phyloP scores from a whole-genome alignment of 1,139 yeast genomes.

The Kodamaea sp. region DNA sequence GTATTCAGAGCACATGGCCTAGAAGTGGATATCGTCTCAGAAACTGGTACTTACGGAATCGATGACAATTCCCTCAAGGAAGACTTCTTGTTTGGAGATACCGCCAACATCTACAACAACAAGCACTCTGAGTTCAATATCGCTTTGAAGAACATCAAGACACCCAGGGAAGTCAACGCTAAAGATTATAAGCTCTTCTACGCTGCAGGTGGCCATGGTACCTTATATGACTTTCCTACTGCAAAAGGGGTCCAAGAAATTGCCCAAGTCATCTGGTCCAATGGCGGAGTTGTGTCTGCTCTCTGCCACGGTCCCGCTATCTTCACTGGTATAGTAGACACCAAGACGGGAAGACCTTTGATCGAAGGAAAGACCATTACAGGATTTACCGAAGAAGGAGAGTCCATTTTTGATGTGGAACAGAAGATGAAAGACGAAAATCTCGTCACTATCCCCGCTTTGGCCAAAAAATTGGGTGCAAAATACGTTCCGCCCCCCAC shows the following conservation, averaged over 20 bases:
- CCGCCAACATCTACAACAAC: slow-evolving; percentile 14
- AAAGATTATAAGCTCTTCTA: slow-evolving; percentile 21
- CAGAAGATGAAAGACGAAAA: slow-evolving; percentile 12
- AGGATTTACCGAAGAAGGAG: slow-evolving; percentile 24
- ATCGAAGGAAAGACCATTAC: slow-evolving; percentile 20
- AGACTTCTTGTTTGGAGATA: slow-evolving; percentile 18
- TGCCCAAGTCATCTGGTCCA: slow-evolving; percentile 17
- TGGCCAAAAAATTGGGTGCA: slow-evolving; percentile 19
- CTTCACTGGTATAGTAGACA: slow-evolving; percentile 16
- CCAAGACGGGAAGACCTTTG: slow-evolving; percentile 17
- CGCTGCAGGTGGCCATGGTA: slow-evolving; percentile 27
- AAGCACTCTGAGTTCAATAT: slow-evolving; percentile 16
- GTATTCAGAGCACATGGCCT: slow-evolving; percentile 16
- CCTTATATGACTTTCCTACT: slow-evolving; percentile 22
- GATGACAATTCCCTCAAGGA: slow-evolving; percentile 20
- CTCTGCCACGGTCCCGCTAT: slow-evolving; percentile 25
- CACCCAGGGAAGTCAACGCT: slow-evolving; percentile 18
- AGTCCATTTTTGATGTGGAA: slow-evolving; percentile 13
- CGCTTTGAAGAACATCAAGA: slow-evolving; percentile 16
- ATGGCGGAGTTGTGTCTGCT: slow-evolving; percentile 23
- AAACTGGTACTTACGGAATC: slow-evolving; percentile 23
- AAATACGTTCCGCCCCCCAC: slow-evolving; percentile 18
- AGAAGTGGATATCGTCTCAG: slow-evolving; percentile 24
- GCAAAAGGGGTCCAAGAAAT: slow-evolving; percentile 19
- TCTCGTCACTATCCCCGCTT: slow-evolving; percentile 14